phyloP scores from a whole-genome alignment of 2,329 filamentous ascomycete species.

The Trichophyton rubrum region DNA sequence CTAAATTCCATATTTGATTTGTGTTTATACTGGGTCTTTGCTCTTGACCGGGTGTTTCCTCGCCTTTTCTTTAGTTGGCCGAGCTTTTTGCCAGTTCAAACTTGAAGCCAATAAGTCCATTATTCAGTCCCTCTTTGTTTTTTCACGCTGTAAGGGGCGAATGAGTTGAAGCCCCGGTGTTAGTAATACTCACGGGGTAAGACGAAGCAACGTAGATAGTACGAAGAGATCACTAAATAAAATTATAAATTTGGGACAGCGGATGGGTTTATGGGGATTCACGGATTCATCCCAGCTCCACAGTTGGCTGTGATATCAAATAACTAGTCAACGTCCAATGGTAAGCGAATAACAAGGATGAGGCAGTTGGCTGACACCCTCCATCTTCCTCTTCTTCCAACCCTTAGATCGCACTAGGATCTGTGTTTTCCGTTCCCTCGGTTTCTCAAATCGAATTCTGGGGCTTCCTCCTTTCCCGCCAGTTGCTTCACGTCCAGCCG shows the following conservation, averaged over 20 bases:
- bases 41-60: not conserved
- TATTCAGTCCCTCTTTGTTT: not conserved
- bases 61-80: not conserved
- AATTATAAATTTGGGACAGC: not conserved
- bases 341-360: not conserved
- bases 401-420: constrained; percentile 1
- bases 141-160: not conserved
- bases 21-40: not conserved
- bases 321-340: not conserved
- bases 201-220: not conserved
- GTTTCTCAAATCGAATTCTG: not conserved
- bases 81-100: not conserved
- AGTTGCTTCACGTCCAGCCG: not conserved
- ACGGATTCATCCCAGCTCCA: not conserved
- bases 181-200: not conserved
- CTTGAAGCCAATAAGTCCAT: not conserved
- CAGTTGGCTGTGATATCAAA: not conserved
- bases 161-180: not conserved
- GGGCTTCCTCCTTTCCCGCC: not conserved
- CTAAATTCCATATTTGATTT: not conserved
- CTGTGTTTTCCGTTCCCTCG: not conserved
- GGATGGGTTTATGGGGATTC: not conserved
- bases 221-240: not conserved
- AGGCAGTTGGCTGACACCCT: not conserved
- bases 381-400: not conserved